These are phyloP conservation scores for Telopea speciosissima DNA, from an alignment of 177 flowering plant genomes.

Conservation along the genomic window DNA sequence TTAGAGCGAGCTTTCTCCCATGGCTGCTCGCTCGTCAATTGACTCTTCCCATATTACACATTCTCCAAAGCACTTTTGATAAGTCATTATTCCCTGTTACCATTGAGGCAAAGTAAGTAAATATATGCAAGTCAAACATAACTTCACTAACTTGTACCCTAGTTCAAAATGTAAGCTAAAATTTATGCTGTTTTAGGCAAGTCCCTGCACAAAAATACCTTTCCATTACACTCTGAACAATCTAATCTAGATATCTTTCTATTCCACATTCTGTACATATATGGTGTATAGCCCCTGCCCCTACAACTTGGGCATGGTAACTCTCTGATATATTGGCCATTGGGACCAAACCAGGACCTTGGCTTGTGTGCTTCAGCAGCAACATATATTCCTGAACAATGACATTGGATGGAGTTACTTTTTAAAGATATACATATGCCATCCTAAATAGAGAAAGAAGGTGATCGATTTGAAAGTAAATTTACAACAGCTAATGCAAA, in stretches of 20 bases:
- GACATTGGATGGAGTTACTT: background rate
- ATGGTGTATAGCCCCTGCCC: constrained; percentile 90
- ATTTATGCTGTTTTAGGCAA: background rate
- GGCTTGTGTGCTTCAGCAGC: constrained; percentile 32
- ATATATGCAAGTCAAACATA: background rate
- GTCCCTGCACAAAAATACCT: constrained; percentile 37
- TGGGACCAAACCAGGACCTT: constrained; percentile 96
- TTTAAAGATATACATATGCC: background rate
- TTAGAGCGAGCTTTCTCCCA: constrained; percentile 89
- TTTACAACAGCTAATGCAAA: background rate
- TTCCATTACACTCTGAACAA: constrained; percentile 78
- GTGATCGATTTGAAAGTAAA: no score
- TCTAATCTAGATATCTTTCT: constrained; percentile 70
- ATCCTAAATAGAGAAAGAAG: background rate
- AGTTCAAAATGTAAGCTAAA: background rate
- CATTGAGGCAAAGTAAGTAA: constrained; percentile 6
- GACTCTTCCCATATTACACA: constrained; percentile 96
- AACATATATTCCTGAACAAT: constrained; percentile 40
- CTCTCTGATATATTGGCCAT: constrained; percentile 92
- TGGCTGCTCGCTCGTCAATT: constrained; percentile 81
- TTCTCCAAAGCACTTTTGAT: constrained; percentile 73
- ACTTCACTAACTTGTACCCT: background rate
- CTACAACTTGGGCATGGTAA: constrained; percentile 95
- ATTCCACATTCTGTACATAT: constrained; percentile 85
- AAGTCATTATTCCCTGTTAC: constrained; percentile 68